Conservation (phyloP, 163 green algal species). For the Chloroidium sp. region DNA sequence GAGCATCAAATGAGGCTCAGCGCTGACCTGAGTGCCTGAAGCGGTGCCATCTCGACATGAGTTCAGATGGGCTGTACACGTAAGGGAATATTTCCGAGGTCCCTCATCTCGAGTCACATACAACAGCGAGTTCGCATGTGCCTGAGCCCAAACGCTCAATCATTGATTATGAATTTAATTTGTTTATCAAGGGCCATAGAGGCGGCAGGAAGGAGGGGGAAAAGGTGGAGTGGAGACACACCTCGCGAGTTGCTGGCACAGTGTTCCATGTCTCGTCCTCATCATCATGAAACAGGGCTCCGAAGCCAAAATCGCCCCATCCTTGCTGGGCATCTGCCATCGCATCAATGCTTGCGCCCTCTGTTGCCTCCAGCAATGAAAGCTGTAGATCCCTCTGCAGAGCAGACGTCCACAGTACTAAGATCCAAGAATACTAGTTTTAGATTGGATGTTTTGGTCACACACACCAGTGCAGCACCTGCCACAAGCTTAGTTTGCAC, state of each 20-base stretch:
- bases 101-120: not conserved
- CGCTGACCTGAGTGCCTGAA: too few relatives aligned
- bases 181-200: not conserved
- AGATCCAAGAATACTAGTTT: not conserved
- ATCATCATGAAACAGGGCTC: not conserved
- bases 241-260: not conserved
- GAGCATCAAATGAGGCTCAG: too few relatives aligned
- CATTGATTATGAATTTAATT: slow-evolving; percentile 1
- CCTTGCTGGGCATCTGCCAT: not conserved
- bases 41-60: too few relatives aligned
- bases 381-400: not conserved
- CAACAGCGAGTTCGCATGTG: too few relatives aligned
- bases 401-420: not conserved
- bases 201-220: too few relatives aligned
- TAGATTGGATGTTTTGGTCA: not conserved
- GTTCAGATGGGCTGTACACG: too few relatives aligned
- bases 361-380: not conserved
- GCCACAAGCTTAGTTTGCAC: not conserved
- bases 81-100: too few relatives aligned
- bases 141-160: not conserved
- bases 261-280: not conserved
- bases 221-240: too few relatives aligned
- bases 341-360: not conserved
- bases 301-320: not conserved
- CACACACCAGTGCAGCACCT: not conserved